Conservation (phyloP, 208 protist genomes). For the Trypanosoma platydactyli region DNA sequence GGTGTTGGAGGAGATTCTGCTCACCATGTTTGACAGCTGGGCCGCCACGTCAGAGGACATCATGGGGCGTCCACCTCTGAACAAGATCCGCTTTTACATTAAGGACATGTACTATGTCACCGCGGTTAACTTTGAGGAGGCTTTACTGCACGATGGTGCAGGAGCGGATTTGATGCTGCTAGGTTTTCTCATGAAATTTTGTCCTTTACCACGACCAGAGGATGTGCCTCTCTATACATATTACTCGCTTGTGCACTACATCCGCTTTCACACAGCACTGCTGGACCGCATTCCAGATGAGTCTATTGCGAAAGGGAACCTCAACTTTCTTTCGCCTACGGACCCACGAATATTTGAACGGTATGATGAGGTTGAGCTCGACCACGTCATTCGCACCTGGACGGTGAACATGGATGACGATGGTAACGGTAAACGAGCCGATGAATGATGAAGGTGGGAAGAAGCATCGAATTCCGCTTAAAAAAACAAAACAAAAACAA, state of each 20-base stretch:
- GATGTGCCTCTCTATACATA: slow-evolving; percentile 90
- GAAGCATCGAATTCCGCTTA: too few relatives aligned
- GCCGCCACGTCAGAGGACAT: slow-evolving; percentile 80
- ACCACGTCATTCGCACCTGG: slow-evolving; percentile 70
- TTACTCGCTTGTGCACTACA: slow-evolving; percentile 91
- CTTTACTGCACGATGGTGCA: slow-evolving; percentile 75
- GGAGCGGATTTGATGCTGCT: slow-evolving; percentile 87
- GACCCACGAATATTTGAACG: slow-evolving; percentile 78
- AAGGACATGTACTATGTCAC: slow-evolving; percentile 92
- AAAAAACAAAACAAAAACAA: background rate
- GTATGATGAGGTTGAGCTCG: slow-evolving; percentile 73
- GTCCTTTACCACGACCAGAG: slow-evolving; percentile 81
- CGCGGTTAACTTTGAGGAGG: slow-evolving; percentile 89
- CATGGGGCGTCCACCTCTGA: slow-evolving; percentile 84
- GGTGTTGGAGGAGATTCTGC: slow-evolving; percentile 85
- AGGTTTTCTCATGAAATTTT: slow-evolving; percentile 90
- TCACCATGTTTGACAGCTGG: slow-evolving; percentile 90
- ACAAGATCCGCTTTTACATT: slow-evolving; percentile 88
- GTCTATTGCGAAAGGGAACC: slow-evolving; percentile 83
- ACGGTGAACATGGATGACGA: slow-evolving; percentile 32
- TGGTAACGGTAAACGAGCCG: slow-evolving; percentile 25
- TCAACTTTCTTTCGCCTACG: slow-evolving; percentile 84
- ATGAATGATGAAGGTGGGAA: background rate
- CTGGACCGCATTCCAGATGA: slow-evolving; percentile 89
- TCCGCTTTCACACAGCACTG: slow-evolving; percentile 89